Base-by-base conservation (phyloP, 768 basidiomycete genomes). In the Mycena metata region DNA sequence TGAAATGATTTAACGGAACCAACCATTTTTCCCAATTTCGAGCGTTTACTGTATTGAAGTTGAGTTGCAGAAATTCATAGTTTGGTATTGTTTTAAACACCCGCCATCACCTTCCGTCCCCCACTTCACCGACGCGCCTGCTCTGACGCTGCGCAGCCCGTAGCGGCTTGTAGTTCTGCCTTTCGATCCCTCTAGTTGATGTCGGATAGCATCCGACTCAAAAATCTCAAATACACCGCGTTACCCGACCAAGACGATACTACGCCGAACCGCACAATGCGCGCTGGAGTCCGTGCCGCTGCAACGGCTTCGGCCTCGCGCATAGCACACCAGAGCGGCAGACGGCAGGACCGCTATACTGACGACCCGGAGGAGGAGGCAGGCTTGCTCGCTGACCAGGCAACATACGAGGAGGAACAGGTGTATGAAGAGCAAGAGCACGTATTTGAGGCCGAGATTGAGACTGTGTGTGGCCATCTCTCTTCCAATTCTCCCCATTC, bases 301-400 rank as follows among this genome's bases (percentile, higher is more conserved):
- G 79, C 80, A 23, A 73, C 82, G n/a, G 72, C 73, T 15, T 74
- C 76, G 21, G 58, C 76, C 30, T 24, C 70, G 23, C 58, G 60
- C 45, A 39, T 60, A 42, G 46, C 55, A 50, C 77, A 77, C 24
- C 81, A 83, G 69, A 83, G 85, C 70, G 79, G 79, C 50, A 83
- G 80, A 70, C 81, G 84, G 73, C 82, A 82, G n/a, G 87, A 89
- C 71, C 81, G 81, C 65, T 91, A 92, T 72, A 77, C 79, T 21
- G 90, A 91, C 74, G 87, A 90, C 61, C 86, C 87, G 1, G 90
- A 91, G 70, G 91, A 92, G 73, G 86, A 87, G 71, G 86, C 83
- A 4, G 83, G 84, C 0, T 64, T 91, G 35, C 77, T 90, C 1
- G 85, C 79, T 12, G 79, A 82, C 21, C 79, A 77, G 80, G 79